Conservation (phyloP, 108 stramenopile genomes). For the Pseudonitzschia multiseries region DNA sequence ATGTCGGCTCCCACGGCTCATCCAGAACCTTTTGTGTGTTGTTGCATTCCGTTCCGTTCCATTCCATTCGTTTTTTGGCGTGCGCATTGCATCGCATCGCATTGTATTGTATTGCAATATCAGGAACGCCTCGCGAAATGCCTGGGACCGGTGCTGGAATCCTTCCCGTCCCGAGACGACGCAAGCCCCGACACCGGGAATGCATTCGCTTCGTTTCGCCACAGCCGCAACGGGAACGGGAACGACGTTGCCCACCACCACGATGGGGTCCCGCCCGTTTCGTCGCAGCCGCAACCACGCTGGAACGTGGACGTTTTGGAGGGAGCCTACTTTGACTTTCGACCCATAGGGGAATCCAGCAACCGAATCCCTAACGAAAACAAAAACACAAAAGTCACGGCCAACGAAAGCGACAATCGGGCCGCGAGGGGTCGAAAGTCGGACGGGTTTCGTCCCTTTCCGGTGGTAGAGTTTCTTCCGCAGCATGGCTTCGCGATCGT, state of each 20-base stretch:
- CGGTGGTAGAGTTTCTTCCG: conserved; percentile 34
- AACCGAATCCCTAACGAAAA: neutral
- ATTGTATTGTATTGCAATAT: too few species aligned
- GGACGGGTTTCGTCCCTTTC: conserved; percentile 20
- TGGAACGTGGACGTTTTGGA: conserved; percentile 38
- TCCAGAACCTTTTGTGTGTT: neutral
- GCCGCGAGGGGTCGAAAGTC: neutral
- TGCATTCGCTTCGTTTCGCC: too few species aligned
- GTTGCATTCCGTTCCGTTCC: too few species aligned
- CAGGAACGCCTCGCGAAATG: conserved; percentile 19
- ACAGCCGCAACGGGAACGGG: neutral
- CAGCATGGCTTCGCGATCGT: conserved; percentile 8
- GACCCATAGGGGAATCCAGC: neutral
- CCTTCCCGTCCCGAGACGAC: neutral
- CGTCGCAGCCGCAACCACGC: conserved; percentile 27
- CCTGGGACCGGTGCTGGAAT: conserved; percentile 23
- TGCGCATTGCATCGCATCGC: too few species aligned
- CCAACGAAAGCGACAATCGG: neutral
- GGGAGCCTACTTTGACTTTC: conserved; percentile 35
- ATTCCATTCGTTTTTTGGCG: too few species aligned
- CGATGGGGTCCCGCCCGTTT: neutral
- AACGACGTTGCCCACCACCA: conserved; percentile 18
- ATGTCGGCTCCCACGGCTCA: too few species aligned
- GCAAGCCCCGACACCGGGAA: neutral
- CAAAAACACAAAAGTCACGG: neutral